Conservation (phyloP, 495 filamentous ascomycete species). For the Lophiostoma macrostomum region DNA sequence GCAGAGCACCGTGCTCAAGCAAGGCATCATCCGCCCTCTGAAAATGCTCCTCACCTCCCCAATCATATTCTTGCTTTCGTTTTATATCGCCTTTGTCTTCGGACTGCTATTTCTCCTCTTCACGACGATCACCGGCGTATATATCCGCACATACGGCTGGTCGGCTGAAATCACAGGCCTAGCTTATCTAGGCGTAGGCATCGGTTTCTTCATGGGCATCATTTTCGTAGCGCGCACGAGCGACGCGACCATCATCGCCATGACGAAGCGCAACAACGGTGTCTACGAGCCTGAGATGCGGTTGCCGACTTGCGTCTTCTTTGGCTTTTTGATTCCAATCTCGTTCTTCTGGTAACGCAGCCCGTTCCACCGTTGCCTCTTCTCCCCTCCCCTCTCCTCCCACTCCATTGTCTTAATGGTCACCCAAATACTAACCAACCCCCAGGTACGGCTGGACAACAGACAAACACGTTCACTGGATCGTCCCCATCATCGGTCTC, state of each 20-base stretch:
- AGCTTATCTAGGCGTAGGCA: constrained; percentile 28
- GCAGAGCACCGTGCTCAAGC: constrained; percentile 4
- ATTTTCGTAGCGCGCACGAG: constrained; percentile 19
- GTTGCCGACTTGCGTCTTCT: constrained; percentile 29
- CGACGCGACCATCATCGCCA: constrained; percentile 26
- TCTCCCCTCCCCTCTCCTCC: background rate
- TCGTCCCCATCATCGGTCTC: constrained; percentile 56
- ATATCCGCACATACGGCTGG: constrained; percentile 29
- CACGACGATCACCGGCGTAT: constrained; percentile 32
- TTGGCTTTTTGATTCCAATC: constrained; percentile 28
- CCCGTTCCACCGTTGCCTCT: background rate
- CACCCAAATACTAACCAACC: background rate
- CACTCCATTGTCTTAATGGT: background rate
- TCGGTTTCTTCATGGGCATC: constrained; percentile 25
- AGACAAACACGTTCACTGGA: constrained; percentile 28
- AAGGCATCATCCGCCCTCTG: constrained; percentile 26
- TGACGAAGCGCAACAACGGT: constrained; percentile 26
- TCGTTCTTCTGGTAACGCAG: constrained; percentile 32
- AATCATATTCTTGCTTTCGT: constrained; percentile 29
- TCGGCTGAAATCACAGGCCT: constrained; percentile 23
- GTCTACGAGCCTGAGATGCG: constrained; percentile 34
- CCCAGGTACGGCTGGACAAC: constrained; percentile 31
- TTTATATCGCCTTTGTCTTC: constrained; percentile 32
- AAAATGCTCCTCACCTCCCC: constrained; percentile 31
- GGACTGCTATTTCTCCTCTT: constrained; percentile 33